Conservation (phyloP, 2,329 filamentous ascomycete species). For the Xylariaceae sp. region DNA sequence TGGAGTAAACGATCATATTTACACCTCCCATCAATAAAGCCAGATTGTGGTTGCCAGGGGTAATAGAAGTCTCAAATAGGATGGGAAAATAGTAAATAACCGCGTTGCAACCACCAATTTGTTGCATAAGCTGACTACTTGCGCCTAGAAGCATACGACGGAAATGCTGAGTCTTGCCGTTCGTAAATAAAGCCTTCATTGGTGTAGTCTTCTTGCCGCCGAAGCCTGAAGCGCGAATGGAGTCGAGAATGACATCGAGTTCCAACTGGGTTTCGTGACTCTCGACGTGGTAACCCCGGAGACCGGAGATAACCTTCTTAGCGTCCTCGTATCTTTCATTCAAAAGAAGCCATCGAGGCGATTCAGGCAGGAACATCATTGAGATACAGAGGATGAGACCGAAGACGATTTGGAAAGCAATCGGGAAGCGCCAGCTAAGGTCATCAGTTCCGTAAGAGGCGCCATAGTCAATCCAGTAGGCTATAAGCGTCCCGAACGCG, state of each 20-base stretch:
- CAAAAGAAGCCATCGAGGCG: slow-evolving; percentile 41
- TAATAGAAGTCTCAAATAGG: slow-evolving; percentile 45
- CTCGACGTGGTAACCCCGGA: slow-evolving; percentile 41
- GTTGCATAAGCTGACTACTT: slow-evolving; percentile 58
- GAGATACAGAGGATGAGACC: slow-evolving; percentile 36
- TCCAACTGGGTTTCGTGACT: slow-evolving; percentile 54
- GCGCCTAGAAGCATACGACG: slow-evolving; percentile 59
- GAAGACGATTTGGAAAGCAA: slow-evolving; percentile 44
- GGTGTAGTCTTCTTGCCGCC: slow-evolving; percentile 41
- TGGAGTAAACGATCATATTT: slow-evolving; percentile 57
- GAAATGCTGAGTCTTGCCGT: slow-evolving; percentile 62
- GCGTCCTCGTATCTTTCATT: slow-evolving; percentile 44
- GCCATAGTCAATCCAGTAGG: slow-evolving; percentile 51
- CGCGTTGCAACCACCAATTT: slow-evolving; percentile 53
- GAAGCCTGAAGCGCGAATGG: slow-evolving; percentile 51
- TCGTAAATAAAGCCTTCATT: slow-evolving; percentile 52
- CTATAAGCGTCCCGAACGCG: slow-evolving; percentile 38
- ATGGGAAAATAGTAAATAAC: slow-evolving; percentile 60
- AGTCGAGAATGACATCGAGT: slow-evolving; percentile 58
- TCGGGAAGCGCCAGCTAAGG: slow-evolving; percentile 52
- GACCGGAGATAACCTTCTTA: slow-evolving; percentile 27
- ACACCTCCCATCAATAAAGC: slow-evolving; percentile 50
- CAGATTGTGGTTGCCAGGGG: slow-evolving; percentile 36
- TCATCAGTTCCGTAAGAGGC: slow-evolving; percentile 37
- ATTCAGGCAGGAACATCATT: slow-evolving; percentile 44